Evolutionary conservation across 306 rosid genomes (phyloP), one percentile per base, ranked within the genome.

Genomic region (Abrus pulchellus): DNA sequence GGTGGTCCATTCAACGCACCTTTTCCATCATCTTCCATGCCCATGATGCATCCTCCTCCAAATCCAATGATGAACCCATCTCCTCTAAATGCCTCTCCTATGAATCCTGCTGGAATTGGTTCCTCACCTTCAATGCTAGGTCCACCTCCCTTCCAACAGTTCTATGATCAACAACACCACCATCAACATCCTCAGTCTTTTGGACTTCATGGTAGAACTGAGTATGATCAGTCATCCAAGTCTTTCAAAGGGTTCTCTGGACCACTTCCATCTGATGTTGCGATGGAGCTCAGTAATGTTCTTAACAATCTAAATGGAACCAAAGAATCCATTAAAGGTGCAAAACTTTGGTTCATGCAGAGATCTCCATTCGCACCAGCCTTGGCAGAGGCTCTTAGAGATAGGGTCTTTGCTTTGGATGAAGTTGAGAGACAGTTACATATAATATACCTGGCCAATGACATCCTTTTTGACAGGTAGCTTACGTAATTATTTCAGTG

Each of bases 301-400:
- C 94, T 93, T 36, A 87, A 53, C 79, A 87, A 79, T 72, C 90
- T 93, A 57, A 93, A 90, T 79, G 98, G 99, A 81, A 92, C 99
- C 48, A 95, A 93, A 78, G 97, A 95, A 80, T 93, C 97, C 1
- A 95, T 95, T 59, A 95, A 92, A 83, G 91, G 98, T 45, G 96
- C 98, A 48, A 95, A 93, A 80, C 89, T 90, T 77, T 95, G 99
- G 99, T 95, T 95, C 93, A 90, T 92, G 93, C 98, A 93, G 91
- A 88, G 99, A 89, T 87, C 97, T 43, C 90, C 96, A 44, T 95
- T 95, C 75, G 97, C 99, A 14, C 98, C 98, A 3, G 96, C 99
- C 61, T 80, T 95, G 78, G 96, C 96, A 5, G 97, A 93, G 89
- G 97, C 93, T 48, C 97, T 93, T 67, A 82, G 94, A 79, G 99